These are phyloP conservation scores for Boletellus deceptivus DNA, from an alignment of 1,284 basidiomycete genomes.

Conservation along the genomic window DNA sequence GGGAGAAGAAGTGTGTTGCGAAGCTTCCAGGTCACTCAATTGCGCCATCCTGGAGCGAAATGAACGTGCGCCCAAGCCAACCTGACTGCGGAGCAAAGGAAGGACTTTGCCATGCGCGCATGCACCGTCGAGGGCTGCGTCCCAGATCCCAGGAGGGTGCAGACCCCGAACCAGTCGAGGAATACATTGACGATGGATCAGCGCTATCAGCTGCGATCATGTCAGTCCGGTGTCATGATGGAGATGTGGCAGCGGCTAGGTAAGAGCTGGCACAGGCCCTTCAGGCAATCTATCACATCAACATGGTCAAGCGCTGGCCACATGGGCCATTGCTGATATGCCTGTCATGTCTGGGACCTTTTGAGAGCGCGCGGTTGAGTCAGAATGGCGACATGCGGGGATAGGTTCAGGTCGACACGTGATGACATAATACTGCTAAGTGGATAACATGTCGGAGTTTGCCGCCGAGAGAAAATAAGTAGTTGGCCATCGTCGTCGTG, in stretches of 20 bases:
- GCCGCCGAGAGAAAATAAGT: slow-evolving; percentile 25
- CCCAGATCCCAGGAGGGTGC: too few species aligned
- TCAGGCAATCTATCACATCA: too few species aligned
- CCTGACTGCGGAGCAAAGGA: neutral
- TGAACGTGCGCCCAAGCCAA: too few species aligned
- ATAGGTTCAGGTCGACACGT: slow-evolving; percentile 4
- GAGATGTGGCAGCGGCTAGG: slow-evolving; percentile 1
- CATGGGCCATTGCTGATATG: too few species aligned
- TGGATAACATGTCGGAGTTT: slow-evolving; percentile 22
- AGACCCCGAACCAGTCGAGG: too few species aligned
- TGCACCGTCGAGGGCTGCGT: too few species aligned
- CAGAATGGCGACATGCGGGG: slow-evolving; percentile 12
- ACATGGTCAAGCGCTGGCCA: too few species aligned
- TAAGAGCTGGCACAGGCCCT: neutral
- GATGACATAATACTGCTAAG: slow-evolving; percentile 21
- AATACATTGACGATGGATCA: too few species aligned
- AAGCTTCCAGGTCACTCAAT: neutral
- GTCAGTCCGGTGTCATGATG: neutral
- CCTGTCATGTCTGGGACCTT: neutral
- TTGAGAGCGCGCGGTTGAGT: neutral
- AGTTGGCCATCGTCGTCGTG: neutral
- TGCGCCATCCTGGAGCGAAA: neutral
- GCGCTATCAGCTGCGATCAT: neutral
- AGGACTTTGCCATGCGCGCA: too few species aligned
- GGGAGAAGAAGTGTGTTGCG: neutral